Base-by-base conservation (phyloP, 768 basidiomycete species). In the Tulasnella sp. region DNA sequence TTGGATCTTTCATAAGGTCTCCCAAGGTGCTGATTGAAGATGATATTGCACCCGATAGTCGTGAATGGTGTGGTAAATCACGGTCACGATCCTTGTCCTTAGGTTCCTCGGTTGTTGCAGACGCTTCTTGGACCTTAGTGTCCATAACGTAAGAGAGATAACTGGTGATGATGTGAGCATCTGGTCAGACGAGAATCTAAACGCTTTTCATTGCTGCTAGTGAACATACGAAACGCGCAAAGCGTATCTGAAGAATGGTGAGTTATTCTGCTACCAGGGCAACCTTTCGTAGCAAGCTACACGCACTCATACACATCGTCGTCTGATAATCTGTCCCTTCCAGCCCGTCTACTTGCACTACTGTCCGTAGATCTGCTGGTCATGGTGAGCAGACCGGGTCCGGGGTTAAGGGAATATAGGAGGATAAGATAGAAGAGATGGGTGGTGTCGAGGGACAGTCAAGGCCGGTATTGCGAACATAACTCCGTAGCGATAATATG, bases 261-360 rank as follows among this genome's bases (percentile, higher is more conserved):
- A 11, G 44, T 44, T 23, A 17, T 21, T n/a, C 17, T 26, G 29
- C 4, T 21, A 51, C 38, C 47, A 60, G 48, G 10, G 11, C 11
- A n/a, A 42, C 26, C 23, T n/a, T 48, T 10, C 44, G 42, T 34
- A 15, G 29, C 15, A 3, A 15, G 1, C 26, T 8, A 23, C 3
- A 72, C 81, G 65, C 70, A 92, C 89, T 87, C 81, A 75, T 88
- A 89, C 66, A 92, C 75, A 69, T 92, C 89, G 60, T 91, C 88
- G 66, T 92, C 89, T 26, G 84, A 80, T 52, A 90, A 82, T 64
- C 84, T 79, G 73, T 86, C 79, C 70, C 84, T 51, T 85, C 64
- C 85, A 84, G 63, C 85, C 62, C 80, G 80, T 70, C 86, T 82
- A 64, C 85, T 84, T 63, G 83, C 77, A 65, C 73, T 75, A 71